Evolutionary conservation across 1,284 basidiomycete species (phyloP).

Genomic region (Phellopilus nigrolimitatus): DNA sequence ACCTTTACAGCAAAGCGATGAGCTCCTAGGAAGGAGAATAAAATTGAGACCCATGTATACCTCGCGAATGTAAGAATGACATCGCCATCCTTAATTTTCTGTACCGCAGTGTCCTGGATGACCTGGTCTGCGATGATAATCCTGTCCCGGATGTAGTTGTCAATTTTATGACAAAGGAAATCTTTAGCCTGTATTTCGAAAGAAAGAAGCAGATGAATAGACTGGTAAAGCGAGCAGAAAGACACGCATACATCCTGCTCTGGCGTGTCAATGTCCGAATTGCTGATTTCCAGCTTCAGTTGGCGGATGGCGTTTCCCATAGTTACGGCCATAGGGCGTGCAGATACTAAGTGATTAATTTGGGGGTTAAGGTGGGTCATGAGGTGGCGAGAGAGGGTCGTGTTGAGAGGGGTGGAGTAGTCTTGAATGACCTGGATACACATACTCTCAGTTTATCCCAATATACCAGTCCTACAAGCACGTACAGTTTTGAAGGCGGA

Average conservation of each 20-base stretch:
- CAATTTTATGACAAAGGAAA: slow-evolving; percentile 80
- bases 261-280: slow-evolving; percentile 85
- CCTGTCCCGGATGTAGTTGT: slow-evolving; percentile 90
- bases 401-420: slow-evolving; percentile 79
- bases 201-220: background rate
- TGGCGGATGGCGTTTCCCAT: slow-evolving; percentile 94
- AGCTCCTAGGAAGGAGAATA: background rate
- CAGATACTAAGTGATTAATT: slow-evolving; percentile 84
- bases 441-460: slow-evolving; percentile 8
- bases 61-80: slow-evolving; percentile 91
- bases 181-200: slow-evolving; percentile 71
- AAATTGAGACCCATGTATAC: slow-evolving; percentile 40
- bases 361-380: slow-evolving; percentile 88
- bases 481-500: slow-evolving; percentile 78
- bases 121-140: slow-evolving; percentile 93
- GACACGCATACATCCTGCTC: slow-evolving; percentile 75
- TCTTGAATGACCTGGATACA: slow-evolving; percentile 73
- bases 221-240: slow-evolving; percentile 5
- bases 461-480: slow-evolving; percentile 21
- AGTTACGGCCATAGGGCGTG: slow-evolving; percentile 89
- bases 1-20: slow-evolving; percentile 43
- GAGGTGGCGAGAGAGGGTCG: slow-evolving; percentile 79
- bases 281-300: slow-evolving; percentile 94
- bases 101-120: slow-evolving; percentile 83
- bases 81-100: slow-evolving; percentile 93